These are phyloP conservation scores for Pedinophyceae sp. DNA, from an alignment of 139 green algal genomes.

Conservation along the genomic window DNA sequence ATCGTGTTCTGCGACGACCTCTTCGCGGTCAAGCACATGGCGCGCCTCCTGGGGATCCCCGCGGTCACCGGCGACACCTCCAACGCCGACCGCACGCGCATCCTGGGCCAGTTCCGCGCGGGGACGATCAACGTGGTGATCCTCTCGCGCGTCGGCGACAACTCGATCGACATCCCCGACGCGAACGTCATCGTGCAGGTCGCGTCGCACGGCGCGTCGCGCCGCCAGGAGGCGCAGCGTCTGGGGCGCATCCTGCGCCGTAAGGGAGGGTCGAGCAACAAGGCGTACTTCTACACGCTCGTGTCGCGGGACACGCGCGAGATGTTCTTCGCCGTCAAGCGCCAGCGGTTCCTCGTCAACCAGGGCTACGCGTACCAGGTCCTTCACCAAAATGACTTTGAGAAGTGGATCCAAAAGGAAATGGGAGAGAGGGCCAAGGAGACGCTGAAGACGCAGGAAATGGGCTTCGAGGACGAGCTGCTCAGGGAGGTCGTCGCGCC, in stretches of 20 bases:
- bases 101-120: conserved; percentile 84
- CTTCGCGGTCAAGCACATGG: conserved; percentile 88
- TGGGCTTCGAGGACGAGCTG: no score
- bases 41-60: conserved; percentile 54
- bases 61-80: conserved; percentile 91
- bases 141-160: conserved; percentile 75
- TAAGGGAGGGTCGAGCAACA: conserved; percentile 16
- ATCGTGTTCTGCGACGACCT: conserved; percentile 98
- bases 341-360: conserved; percentile 98
- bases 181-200: conserved; percentile 99
- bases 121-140: conserved; percentile 1
- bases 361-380: conserved; percentile 98
- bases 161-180: conserved; percentile 97
- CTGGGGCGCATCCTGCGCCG: conserved; percentile 86
- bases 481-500: no score
- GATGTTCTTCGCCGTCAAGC: conserved; percentile 94
- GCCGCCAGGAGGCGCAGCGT: conserved; percentile 90
- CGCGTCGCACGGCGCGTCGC: conserved; percentile 72
- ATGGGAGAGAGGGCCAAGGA: no score
- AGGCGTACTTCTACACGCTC: conserved; percentile 99
- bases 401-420: no score
- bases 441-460: no score
- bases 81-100: conserved; percentile 74
- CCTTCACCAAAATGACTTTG: background rate
- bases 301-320: conserved; percentile 89